phyloP scores from a whole-genome alignment of 768 basidiomycete species.

The Serendipita sp. region DNA sequence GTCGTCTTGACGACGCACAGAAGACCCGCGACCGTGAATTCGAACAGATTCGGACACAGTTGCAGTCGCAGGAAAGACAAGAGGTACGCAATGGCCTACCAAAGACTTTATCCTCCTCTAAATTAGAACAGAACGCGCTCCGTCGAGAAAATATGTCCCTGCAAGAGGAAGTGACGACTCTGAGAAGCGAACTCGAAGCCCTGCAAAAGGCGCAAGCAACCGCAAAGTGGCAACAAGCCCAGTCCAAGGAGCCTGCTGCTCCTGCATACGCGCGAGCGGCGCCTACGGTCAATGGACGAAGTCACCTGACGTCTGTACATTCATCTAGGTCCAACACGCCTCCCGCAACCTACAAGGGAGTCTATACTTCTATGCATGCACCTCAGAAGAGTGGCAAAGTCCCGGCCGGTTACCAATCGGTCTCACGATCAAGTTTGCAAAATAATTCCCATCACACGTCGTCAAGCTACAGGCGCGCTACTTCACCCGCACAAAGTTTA shows the following conservation, averaged over 20 bases:
- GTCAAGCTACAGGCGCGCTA: not conserved
- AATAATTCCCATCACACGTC: not conserved
- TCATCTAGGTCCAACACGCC: not conserved
- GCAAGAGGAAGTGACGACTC: not conserved
- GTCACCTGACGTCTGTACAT: not conserved
- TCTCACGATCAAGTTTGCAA: not conserved
- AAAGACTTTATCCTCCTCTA: not conserved
- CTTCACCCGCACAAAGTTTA: constrained; percentile 62
- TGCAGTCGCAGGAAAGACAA: not conserved
- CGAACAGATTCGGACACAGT: constrained; percentile 17
- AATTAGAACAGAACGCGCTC: not conserved
- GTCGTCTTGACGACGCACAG: constrained; percentile 75
- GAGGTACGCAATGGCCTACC: not conserved
- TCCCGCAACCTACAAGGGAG: constrained; percentile 1
- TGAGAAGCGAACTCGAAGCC: not conserved
- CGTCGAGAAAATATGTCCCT: not conserved
- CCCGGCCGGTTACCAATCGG: not conserved
- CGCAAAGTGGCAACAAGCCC: not conserved
- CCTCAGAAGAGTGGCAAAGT: not conserved
- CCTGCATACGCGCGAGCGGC: not conserved
- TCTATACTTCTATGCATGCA: constrained; percentile 8
- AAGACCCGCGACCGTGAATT: constrained; percentile 81
- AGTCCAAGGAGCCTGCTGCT: not conserved
- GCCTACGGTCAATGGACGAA: not conserved
- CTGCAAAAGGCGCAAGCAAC: not conserved